phyloP scores from a whole-genome alignment of 768 basidiomycete genomes.

The Lactarius vividus region DNA sequence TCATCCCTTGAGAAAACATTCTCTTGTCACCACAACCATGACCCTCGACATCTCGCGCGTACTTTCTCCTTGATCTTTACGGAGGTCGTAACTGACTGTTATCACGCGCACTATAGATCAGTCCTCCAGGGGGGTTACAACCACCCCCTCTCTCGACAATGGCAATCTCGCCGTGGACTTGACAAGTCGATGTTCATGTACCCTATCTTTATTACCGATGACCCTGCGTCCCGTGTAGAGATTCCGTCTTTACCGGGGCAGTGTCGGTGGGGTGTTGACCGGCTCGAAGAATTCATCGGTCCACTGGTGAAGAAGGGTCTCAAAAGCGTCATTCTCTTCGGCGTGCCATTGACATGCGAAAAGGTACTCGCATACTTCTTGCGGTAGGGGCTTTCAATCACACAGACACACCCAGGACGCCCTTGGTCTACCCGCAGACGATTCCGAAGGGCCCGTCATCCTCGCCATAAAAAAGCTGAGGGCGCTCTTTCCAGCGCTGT shows the following conservation, averaged over 20 bases:
- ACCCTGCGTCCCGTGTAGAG: slow-evolving; percentile 76
- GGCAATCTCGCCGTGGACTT: slow-evolving; percentile 78
- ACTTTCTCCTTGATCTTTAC: not conserved
- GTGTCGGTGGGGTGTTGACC: slow-evolving; percentile 93
- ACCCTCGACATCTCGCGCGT: slow-evolving; percentile 27
- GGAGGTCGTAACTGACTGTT: not conserved
- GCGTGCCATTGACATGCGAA: slow-evolving; percentile 75
- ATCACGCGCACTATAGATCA: slow-evolving; percentile 44
- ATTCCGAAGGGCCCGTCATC: slow-evolving; percentile 88
- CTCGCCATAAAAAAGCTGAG: slow-evolving; percentile 82
- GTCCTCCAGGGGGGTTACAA: slow-evolving; percentile 92
- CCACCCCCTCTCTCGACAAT: slow-evolving; percentile 83
- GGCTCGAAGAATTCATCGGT: slow-evolving; percentile 78
- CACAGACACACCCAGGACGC: slow-evolving; percentile 53
- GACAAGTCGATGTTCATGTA: slow-evolving; percentile 98
- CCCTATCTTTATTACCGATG: slow-evolving; percentile 97
- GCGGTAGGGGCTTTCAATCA: not conserved
- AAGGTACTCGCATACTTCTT: slow-evolving; percentile 51
- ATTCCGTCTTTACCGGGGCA: slow-evolving; percentile 84
- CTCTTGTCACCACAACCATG: slow-evolving; percentile 7
- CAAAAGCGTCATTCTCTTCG: slow-evolving; percentile 90
- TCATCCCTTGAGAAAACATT: not conserved
- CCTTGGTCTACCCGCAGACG: slow-evolving; percentile 86
- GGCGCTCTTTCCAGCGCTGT: slow-evolving; percentile 73
- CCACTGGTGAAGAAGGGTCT: slow-evolving; percentile 91